Evolutionary conservation across 305 asterid genomes (phyloP).

Genomic region (Fraxinus dipetala): DNA sequence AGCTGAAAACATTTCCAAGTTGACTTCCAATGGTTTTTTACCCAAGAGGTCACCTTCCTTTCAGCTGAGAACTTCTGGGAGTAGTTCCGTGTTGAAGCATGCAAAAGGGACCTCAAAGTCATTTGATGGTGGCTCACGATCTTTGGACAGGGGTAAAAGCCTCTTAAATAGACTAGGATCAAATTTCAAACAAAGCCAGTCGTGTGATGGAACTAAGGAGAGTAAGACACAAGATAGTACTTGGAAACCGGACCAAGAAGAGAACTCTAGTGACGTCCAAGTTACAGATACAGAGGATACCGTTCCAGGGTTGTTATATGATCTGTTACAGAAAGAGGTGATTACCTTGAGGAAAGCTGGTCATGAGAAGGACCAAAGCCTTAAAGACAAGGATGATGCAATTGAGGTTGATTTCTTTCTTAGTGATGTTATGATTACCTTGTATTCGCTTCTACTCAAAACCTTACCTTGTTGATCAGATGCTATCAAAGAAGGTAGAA

Average conservation of each 20-base stretch:
- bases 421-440: conserved; percentile 13
- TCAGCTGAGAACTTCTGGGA: conserved; percentile 82
- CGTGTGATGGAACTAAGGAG: conserved; percentile 88
- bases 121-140: conserved; percentile 93
- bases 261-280: conserved; percentile 54
- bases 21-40: conserved; percentile 78
- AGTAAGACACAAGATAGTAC: conserved; percentile 56
- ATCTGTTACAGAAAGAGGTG: conserved; percentile 88
- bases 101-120: conserved; percentile 99
- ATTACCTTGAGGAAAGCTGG: conserved; percentile 83
- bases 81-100: conserved; percentile 83
- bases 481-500: conserved; percentile 95
- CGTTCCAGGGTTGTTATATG: conserved; percentile 77
- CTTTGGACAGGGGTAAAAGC: conserved; percentile 76
- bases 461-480: conserved; percentile 42
- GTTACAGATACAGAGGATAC: conserved; percentile 66
- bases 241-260: conserved; percentile 75
- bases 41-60: conserved; percentile 95
- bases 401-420: conserved; percentile 69
- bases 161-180: conserved; percentile 89
- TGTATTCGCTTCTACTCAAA: conserved; percentile 7
- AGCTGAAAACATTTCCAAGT: conserved; percentile 76
- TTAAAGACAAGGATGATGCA: conserved; percentile 97
- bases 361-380: conserved; percentile 95
- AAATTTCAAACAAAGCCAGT: conserved; percentile 82